Evolutionary conservation across 805 yeast genomes (phyloP), one percentile per base, ranked within the genome.

Genomic region (Candida parachauliodes): DNA sequence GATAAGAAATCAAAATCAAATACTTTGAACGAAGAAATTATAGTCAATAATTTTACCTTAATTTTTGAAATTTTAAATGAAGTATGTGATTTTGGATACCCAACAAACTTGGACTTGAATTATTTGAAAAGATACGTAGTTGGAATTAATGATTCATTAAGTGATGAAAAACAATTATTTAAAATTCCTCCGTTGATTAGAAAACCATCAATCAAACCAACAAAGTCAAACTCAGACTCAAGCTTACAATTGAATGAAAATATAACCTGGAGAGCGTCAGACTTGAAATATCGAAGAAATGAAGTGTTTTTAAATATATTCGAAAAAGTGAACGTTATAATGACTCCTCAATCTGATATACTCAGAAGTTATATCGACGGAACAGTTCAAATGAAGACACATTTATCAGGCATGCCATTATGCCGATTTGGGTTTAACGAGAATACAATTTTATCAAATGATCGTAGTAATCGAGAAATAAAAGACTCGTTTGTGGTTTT

Each of bases 341-440:
- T 87, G 55, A 76, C 81, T 6, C 69, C 81, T 6, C 73, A 76
- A 39, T 85, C 87, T 1, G 72, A 77, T 14, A 68, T 83, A 1
- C 60, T 86, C 21, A 72, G 83, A 40, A 73, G 88, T 0, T 81
- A 77, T 50, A 85, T 88, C 17, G 86, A 83, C 45, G 97, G 97
- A 4, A 65, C 74, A 8, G 78, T 89, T 32, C 68, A 73, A 35
- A 72, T 87, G 72, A 79, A 81, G 34, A 68, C 91, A 0, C 86
- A 79, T 29, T 60, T 89, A 9, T 72, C 85, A 0, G 96, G 96
- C 3, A 77, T 79, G 74, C 96, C 97, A 0, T 72, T 73, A 17
- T 89, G 96, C 56, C 76, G 79, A 33, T 81, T 89, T 55, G 95
- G 91, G 0, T 68, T 91, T 33, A 78, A 80, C 44, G 88, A 83